Evolutionary conservation across 768 basidiomycete species (phyloP), one percentile per base, ranked within the genome.

Genomic region (Fibroporia radiculosa): DNA sequence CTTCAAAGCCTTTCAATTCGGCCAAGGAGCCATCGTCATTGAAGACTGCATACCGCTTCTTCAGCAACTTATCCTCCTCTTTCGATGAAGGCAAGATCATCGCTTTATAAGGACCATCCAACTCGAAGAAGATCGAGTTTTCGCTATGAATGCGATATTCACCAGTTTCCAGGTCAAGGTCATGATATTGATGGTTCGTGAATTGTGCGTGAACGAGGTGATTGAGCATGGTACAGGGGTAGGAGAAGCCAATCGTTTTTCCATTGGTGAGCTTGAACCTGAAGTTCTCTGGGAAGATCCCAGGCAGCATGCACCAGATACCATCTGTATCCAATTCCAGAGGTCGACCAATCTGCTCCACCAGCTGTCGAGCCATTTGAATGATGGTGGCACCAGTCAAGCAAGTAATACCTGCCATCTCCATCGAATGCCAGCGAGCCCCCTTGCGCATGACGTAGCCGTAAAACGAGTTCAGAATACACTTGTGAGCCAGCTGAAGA

Each of bases 381-480:
- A 99, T 98, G 68, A 99, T 98, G 5, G 80, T 89, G 16, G 96
- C 93, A 31, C 96, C 96, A 0, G 96, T 98, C 42, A 98, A 70
- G 66, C 96, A 99, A 10, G 96, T 98, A 50, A 99, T 97, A 6
- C 96, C 96, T 1, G 96, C 96, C 96, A 99, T 99, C 70, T 99
- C 96, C 96, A 99, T 97, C 23, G 95, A 98, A 63, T 97, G 93
- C 96, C 96, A 99, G 24, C 96, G 73, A 14, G 96, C 96, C 42
- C 96, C 96, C 62, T 99, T 98, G 31, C 96, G 82, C 96, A 98
- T 98, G 61, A 99, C 95, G 56, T 99, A 99, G 27, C 96, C 96
- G 60, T 99, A 99, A 74, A 99, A 99, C 3, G 96, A 98, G 71
- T 99, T 99, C 53, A 99, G 78, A 60, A 99, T 99, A 60, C 93